A percentile compares a stretch with the other conserved stretches of the same genome.
Conservation (phyloP, 306 rosid genomes). For the Inga oerstediana region DNA sequence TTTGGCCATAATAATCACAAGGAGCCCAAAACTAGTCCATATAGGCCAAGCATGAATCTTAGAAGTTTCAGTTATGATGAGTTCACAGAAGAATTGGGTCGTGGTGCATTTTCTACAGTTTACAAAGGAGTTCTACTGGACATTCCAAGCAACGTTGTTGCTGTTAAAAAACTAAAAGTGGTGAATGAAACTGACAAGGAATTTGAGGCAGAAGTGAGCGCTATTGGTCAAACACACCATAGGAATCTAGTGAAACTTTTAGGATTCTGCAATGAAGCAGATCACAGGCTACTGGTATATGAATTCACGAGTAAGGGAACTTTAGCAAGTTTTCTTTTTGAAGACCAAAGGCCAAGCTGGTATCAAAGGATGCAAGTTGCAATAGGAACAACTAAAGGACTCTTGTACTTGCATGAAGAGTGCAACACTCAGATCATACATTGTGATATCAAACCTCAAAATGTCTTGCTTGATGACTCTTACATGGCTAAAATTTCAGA, state of each 20-base stretch:
- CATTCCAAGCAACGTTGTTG: not conserved
- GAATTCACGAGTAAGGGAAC: slow-evolving; percentile 30
- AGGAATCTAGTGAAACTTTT: slow-evolving; percentile 21
- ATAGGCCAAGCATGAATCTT: slow-evolving; percentile 1
- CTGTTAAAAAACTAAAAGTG: slow-evolving; percentile 4
- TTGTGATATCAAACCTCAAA: too few relatives aligned
- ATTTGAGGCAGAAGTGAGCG: slow-evolving; percentile 15
- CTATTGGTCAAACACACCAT: slow-evolving; percentile 24
- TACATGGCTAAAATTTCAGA: too few relatives aligned
- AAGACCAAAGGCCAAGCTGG: not conserved
- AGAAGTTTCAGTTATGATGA: slow-evolving; percentile 15
- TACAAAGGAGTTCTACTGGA: slow-evolving; percentile 10
- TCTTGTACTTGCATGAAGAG: not conserved
- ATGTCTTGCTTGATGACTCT: too few relatives aligned
- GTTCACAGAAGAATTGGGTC: slow-evolving; percentile 23
- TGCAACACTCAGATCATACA: not conserved
- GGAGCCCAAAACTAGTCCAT: not conserved
- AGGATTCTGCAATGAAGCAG: slow-evolving; percentile 23
- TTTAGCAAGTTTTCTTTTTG: slow-evolving; percentile 20
- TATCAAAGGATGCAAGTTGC: slow-evolving; percentile 23
- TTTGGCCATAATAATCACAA: not conserved
- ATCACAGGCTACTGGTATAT: slow-evolving; percentile 12
- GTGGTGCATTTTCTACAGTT: slow-evolving; percentile 23
- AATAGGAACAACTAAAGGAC: not conserved
- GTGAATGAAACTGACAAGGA: slow-evolving; percentile 1